Evolutionary conservation across 2,329 filamentous ascomycete genomes (phyloP), one percentile per base, ranked within the genome.

Genomic region (Sclerotinia spermophila): DNA sequence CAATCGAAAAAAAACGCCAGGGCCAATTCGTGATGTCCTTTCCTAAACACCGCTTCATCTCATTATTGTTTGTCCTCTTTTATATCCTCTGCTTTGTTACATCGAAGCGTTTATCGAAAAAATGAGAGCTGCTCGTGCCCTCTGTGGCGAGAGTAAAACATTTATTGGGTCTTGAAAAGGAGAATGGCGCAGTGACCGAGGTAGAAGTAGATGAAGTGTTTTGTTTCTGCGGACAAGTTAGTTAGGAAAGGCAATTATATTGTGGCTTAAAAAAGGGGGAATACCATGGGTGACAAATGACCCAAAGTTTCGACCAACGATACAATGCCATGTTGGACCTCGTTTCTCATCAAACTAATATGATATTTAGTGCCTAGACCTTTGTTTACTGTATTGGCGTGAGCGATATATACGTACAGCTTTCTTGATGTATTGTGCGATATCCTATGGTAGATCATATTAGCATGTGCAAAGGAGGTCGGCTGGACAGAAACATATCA

Each of bases 191-290:
- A 97, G 86, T 98, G 96, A 69, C 96, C 96, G 72, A 99, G 91
- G 85, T 99, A 99, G 85, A 99, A 99, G 85, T 99, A 99, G 81
- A 99, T 97, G 85, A 99, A 99, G 83, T 99, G 96, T 85, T 98
- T 98, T 40, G 96, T 98, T 83, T 98, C 96, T 71, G 40, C 40
- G 5, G 21, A 21, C 51, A 42, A 8, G 30, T 56, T 55, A 55
- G 56, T 35, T 35, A 45, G 40, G 55, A 24, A 24, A 7, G 24
- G n/a, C 30, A 33, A 70, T 40, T 19, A 59, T 40, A 33, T 35
- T 44, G 21, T 35, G 24, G 33, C 27, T 53, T 24, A n/a, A 19
- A 7, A n/a, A 19, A 7, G 19, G 45, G 19, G 13, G 3, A 59
- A 15, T 71, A 71, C 69, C 69, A 80, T 99, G 96, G 55, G 96